phyloP scores from a whole-genome alignment of 805 yeast species.

The Pichia insulana region DNA sequence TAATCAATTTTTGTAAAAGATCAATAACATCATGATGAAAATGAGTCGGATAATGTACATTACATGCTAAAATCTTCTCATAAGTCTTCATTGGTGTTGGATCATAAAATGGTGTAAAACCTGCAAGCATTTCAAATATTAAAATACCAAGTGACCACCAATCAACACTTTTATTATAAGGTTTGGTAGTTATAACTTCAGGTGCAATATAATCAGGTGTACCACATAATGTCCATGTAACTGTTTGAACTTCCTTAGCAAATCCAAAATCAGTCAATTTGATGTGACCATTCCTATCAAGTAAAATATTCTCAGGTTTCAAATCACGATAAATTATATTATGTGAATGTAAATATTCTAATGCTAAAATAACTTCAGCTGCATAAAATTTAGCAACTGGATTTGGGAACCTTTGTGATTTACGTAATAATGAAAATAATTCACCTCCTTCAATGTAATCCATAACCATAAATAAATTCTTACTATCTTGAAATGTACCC shows the following conservation, averaged over 20 bases:
- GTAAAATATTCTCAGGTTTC: slow-evolving; percentile 51
- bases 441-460: slow-evolving; percentile 61
- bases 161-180: slow-evolving; percentile 54
- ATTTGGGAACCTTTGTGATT: slow-evolving; percentile 51
- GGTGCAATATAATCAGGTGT: slow-evolving; percentile 61
- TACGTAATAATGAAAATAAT: slow-evolving; percentile 45
- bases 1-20: slow-evolving; percentile 41
- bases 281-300: slow-evolving; percentile 53
- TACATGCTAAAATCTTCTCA: slow-evolving; percentile 48
- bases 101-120: slow-evolving; percentile 55
- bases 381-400: slow-evolving; percentile 60
- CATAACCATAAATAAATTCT: slow-evolving; percentile 53
- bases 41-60: slow-evolving; percentile 43
- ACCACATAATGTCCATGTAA: slow-evolving; percentile 55
- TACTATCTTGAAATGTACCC: slow-evolving; percentile 58
- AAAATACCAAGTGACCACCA: slow-evolving; percentile 61
- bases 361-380: slow-evolving; percentile 50
- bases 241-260: slow-evolving; percentile 52
- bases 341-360: slow-evolving; percentile 50
- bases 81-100: slow-evolving; percentile 57
- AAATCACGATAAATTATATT: slow-evolving; percentile 53
- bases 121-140: slow-evolving; percentile 54
- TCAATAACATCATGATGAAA: slow-evolving; percentile 47
- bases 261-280: slow-evolving; percentile 56
- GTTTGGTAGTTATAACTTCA: slow-evolving; percentile 55